These are phyloP conservation scores for Tolypocladium inflatum DNA, from an alignment of 2,329 filamentous ascomycete species.

Conservation along the genomic window DNA sequence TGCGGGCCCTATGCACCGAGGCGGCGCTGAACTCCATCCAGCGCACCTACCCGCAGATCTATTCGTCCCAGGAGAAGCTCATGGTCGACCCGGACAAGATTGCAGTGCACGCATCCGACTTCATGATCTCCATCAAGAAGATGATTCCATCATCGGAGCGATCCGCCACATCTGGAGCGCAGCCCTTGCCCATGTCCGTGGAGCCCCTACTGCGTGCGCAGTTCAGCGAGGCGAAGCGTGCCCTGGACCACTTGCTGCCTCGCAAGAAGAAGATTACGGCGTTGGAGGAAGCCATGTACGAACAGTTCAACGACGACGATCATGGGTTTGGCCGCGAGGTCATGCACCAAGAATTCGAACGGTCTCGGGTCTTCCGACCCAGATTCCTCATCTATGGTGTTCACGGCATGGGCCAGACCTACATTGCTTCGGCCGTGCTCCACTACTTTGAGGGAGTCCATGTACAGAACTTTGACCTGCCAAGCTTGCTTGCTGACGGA, in stretches of 20 bases:
- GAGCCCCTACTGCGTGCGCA: constrained; percentile 73
- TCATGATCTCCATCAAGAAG: constrained; percentile 94
- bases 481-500: constrained; percentile 76
- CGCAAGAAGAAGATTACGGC: constrained; percentile 80
- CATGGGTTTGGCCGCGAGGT: constrained; percentile 79
- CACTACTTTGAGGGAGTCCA: constrained; percentile 91
- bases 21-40: constrained; percentile 93
- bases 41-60: constrained; percentile 92
- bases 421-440: constrained; percentile 74
- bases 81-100: constrained; percentile 80
- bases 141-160: constrained; percentile 92
- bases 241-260: constrained; percentile 70
- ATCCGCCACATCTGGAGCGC: constrained; percentile 74
- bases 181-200: constrained; percentile 68
- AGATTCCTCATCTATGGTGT: constrained; percentile 74
- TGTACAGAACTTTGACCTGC: constrained; percentile 88
- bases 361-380: constrained; percentile 78
- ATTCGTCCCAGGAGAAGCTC: constrained; percentile 80
- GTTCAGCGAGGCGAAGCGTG: constrained; percentile 55
- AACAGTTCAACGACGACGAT: constrained; percentile 74
- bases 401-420: constrained; percentile 87
- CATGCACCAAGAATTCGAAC: constrained; percentile 69
- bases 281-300: constrained; percentile 86
- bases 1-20: constrained; percentile 90
- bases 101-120: constrained; percentile 82